Evolutionary conservation across 2,329 filamentous ascomycete species (phyloP), one percentile per base, ranked within the genome.

Genomic region (Escovopsis sp.): DNA sequence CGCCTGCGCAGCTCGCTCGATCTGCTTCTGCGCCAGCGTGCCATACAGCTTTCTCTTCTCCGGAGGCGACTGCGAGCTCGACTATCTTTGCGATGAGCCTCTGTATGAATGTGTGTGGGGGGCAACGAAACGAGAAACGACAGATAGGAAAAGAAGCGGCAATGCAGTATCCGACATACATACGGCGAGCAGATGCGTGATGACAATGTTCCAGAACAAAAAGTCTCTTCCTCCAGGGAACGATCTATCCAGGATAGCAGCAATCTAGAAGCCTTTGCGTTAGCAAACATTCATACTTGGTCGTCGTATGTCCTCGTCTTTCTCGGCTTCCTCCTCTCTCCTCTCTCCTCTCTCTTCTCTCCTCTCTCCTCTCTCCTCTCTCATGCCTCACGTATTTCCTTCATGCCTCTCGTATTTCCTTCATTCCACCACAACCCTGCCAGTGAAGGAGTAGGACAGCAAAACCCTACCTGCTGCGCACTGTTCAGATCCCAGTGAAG

Each of bases 401-500:
- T n/a, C n/a, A n/a, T n/a, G n/a, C n/a, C n/a, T n/a, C n/a, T n/a
- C n/a, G n/a, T n/a, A n/a, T n/a, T n/a, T n/a, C n/a, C n/a, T n/a
- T n/a, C n/a, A n/a, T n/a, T n/a, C n/a, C n/a, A n/a, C n/a, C n/a
- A n/a, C n/a, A n/a, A n/a, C n/a, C n/a, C n/a, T n/a, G n/a, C n/a
- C n/a, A 23, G 21, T 23, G 8, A 11, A 23, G 6, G 11, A 8
- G 21, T 4, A 8, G 21, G 9, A 3, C 21, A 32, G 4, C 3
- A 6, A 15, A 10, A 3, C 9, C 5, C 50, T 51, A 72, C 68
- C 56, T 71, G 66, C 48, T 75, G 70, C 2, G 69, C 68, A 45
- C 67, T 70, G 38, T 60, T 55, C 36, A 73, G 57, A 43, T 76
- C 71, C 59, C 66, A 70, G 35, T 68, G 58, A 40, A 65, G 52